A percentile compares a stretch with the other conserved stretches of the same genome.
phyloP scores from a whole-genome alignment of 2,329 filamentous ascomycete genomes.

The Pseudonectria buxi region DNA sequence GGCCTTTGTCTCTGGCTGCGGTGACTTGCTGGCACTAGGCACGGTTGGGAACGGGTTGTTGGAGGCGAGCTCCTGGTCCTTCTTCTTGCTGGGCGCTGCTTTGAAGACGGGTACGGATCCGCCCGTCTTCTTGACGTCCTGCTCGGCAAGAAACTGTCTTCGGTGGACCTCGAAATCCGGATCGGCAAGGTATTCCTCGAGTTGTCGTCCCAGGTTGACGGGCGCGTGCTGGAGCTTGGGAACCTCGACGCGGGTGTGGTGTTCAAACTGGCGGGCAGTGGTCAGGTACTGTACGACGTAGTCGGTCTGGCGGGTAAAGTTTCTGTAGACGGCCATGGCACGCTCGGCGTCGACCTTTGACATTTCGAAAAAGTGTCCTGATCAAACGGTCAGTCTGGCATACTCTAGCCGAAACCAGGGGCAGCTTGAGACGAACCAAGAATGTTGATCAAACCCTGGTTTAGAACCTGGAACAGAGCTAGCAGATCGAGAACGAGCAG shows the following conservation, averaged over 20 bases:
- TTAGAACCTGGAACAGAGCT: constrained; percentile 87
- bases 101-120: constrained; percentile 26
- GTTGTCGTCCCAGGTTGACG: constrained; percentile 77
- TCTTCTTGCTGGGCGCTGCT: constrained; percentile 27
- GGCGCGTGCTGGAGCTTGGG: constrained; percentile 97
- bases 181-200: constrained; percentile 92
- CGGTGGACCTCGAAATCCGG: constrained; percentile 92
- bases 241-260: constrained; percentile 86
- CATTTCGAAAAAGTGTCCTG: constrained; percentile 98
- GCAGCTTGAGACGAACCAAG: constrained; percentile 54
- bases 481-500: constrained; percentile 85
- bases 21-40: constrained; percentile 26
- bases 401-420: constrained; percentile 8
- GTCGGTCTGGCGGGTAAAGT: constrained; percentile 87
- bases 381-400: constrained; percentile 7
- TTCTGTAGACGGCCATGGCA: constrained; percentile 85
- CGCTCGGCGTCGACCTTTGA: constrained; percentile 88
- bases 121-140: constrained; percentile 60
- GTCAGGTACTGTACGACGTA: constrained; percentile 85
- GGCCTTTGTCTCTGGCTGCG: constrained; percentile 35
- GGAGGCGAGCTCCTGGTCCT: constrained; percentile 33
- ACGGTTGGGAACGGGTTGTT: constrained; percentile 37
- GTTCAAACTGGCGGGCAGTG: constrained; percentile 82
- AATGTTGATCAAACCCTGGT: constrained; percentile 95
- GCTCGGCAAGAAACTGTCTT: constrained; percentile 83